Conservation (phyloP, 2,329 filamentous ascomycete species). For the Penicillium janthinellum region DNA sequence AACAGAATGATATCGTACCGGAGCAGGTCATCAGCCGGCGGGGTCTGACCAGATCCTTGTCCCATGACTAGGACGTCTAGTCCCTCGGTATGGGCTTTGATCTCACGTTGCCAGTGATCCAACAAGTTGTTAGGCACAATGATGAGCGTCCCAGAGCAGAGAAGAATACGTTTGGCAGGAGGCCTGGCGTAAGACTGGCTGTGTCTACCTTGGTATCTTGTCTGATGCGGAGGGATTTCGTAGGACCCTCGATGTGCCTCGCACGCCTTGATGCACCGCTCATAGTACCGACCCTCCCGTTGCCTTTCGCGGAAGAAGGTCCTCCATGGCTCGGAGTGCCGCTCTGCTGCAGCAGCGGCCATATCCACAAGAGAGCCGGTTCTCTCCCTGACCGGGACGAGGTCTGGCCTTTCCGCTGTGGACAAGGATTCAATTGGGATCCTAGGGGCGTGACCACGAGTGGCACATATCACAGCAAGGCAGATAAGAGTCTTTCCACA, state of each 20-base stretch:
- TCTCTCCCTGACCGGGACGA: constrained; percentile 43
- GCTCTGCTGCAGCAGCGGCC: constrained; percentile 70
- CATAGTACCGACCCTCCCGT: constrained; percentile 53
- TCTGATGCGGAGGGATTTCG: constrained; percentile 52
- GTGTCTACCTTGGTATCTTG: constrained; percentile 43
- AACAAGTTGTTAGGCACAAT: constrained; percentile 83
- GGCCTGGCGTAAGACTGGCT: constrained; percentile 43
- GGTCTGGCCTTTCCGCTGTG: constrained; percentile 37
- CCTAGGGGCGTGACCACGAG: constrained; percentile 66
- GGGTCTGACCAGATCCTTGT: constrained; percentile 55
- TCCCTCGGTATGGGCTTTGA: constrained; percentile 71
- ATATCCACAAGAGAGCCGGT: constrained; percentile 72
- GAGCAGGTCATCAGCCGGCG: constrained; percentile 60
- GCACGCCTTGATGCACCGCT: constrained; percentile 59
- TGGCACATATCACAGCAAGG: constrained; percentile 74
- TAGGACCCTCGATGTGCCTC: constrained; percentile 63
- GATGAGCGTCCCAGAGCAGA: constrained; percentile 72
- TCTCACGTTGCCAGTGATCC: constrained; percentile 81
- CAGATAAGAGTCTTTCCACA: constrained; percentile 87
- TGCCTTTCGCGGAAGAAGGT: constrained; percentile 59
- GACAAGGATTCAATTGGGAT: constrained; percentile 64
- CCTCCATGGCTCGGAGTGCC: constrained; percentile 71
- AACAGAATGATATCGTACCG: constrained; percentile 77
- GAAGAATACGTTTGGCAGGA: constrained; percentile 53
- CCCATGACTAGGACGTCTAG: constrained; percentile 68